Percentiles rank a stretch among this genome's conserved stretches.
Evolutionary conservation across 768 basidiomycete genomes (phyloP).

Genomic region (Collybia sordida): DNA sequence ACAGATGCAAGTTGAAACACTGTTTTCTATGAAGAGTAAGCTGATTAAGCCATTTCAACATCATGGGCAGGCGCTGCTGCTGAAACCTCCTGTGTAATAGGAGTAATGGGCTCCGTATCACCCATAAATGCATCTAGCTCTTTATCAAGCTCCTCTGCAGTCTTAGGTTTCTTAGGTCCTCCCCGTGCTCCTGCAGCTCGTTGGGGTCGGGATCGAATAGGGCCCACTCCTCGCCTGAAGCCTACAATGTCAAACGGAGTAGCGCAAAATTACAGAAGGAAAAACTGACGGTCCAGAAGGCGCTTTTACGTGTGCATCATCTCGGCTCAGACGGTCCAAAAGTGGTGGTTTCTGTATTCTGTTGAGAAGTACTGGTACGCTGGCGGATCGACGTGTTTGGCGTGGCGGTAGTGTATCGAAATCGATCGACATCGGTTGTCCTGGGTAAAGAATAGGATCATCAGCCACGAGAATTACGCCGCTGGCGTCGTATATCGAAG

Average conservation of each 20-base stretch:
- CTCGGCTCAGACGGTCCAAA: conserved; percentile 58
- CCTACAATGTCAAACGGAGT: neutral
- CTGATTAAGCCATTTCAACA: conserved; percentile 50
- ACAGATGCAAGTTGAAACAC: neutral
- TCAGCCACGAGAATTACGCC: neutral
- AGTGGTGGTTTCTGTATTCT: conserved; percentile 77
- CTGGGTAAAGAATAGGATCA: conserved; percentile 33
- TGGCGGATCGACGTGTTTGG: conserved; percentile 47
- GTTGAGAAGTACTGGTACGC: conserved; percentile 65
- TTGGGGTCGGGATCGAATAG: conserved; percentile 44
- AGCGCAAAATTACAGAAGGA: neutral
- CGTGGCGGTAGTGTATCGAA: conserved; percentile 54
- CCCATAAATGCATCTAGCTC: conserved; percentile 89
- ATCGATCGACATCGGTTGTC: conserved; percentile 74
- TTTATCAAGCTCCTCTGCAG: conserved; percentile 81
- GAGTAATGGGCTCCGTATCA: conserved; percentile 39
- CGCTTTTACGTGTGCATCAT: conserved; percentile 36
- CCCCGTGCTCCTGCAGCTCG: conserved; percentile 26
- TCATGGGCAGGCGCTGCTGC: conserved; percentile 31
- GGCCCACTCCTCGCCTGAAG: conserved; percentile 40
- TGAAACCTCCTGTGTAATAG: conserved; percentile 15
- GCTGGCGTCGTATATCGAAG: conserved; percentile 3
- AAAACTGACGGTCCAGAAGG: conserved; percentile 37
- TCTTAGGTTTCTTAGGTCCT: conserved; percentile 56
- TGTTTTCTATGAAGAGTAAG: too few relatives aligned